Base-by-base conservation (phyloP, 139 green algal genomes). In the Chlorella sp. region DNA sequence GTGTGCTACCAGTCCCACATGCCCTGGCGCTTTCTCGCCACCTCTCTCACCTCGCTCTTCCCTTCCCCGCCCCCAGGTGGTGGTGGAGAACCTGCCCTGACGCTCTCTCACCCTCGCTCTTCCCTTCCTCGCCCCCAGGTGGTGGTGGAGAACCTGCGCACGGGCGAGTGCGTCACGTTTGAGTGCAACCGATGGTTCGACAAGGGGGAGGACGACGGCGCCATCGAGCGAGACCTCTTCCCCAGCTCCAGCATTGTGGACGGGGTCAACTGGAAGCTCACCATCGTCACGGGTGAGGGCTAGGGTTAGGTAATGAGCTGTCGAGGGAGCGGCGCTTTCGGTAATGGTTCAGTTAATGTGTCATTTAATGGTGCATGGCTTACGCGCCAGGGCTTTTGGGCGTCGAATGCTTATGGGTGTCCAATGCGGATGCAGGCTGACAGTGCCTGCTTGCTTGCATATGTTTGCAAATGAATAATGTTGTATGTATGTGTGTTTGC, bases 61-160 rank as follows among this genome's bases (percentile, higher is more conserved):
- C n/a, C n/a, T n/a, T n/a, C n/a, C n/a, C n/a, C n/a, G n/a, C n/a
- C n/a, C n/a, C n/a, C n/a, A n/a, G n/a, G n/a, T n/a, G n/a, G n/a
- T n/a, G n/a, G n/a, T n/a, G n/a, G n/a, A n/a, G n/a, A n/a, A n/a
- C n/a, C n/a, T n/a, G n/a, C n/a, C n/a, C n/a, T n/a, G n/a, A n/a
- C n/a, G n/a, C n/a, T n/a, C n/a, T n/a, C n/a, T n/a, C n/a, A n/a
- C n/a, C n/a, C n/a, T n/a, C n/a, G n/a, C n/a, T n/a, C n/a, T n/a
- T n/a, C n/a, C n/a, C n/a, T n/a, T n/a, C n/a, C n/a, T n/a, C n/a
- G n/a, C n/a, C n/a, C n/a, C n/a, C n/a, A n/a, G n/a, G n/a, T 92
- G 63, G 79, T 88, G 49, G 88, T 93, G 42, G 76, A 87, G 49
- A 86, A 92, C 74, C 59, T 86, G 31, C 55, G 67, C 35, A 87